These are phyloP conservation scores for Fraxinus latifolia DNA, from an alignment of 305 asterid genomes.

Conservation along the genomic window DNA sequence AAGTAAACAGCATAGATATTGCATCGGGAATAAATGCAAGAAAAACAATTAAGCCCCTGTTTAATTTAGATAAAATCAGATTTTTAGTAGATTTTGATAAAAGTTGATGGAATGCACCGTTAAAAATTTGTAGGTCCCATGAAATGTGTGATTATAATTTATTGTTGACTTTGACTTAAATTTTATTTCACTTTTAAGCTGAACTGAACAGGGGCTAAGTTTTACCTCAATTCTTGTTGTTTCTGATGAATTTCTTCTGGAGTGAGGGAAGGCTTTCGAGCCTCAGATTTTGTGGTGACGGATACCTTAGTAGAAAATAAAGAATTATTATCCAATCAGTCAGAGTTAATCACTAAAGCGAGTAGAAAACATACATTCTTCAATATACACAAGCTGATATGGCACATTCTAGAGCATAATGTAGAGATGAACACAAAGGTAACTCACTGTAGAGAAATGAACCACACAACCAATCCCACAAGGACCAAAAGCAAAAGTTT, in stretches of 20 bases:
- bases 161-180: no score
- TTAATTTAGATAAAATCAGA: no score
- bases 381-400: not conserved
- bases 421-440: not conserved
- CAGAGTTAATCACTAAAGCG: not conserved
- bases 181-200: no score
- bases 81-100: no score
- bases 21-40: slow-evolving; percentile 8
- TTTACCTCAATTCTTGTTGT: slow-evolving; percentile 74
- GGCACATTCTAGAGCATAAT: not conserved
- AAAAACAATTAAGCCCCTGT: slow-evolving; percentile 4
- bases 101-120: no score
- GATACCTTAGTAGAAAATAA: slow-evolving; percentile 55
- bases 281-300: slow-evolving; percentile 52
- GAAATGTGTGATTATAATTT: no score
- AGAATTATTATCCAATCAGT: slow-evolving; percentile 13
- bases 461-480: not conserved
- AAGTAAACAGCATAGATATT: not conserved
- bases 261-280: slow-evolving; percentile 71
- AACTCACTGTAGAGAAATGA: not conserved
- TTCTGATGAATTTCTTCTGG: slow-evolving; percentile 83
- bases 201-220: not conserved
- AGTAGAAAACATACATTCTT: not conserved
- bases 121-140: no score
- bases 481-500: not conserved